phyloP scores from a whole-genome alignment of 73 alveolate species.

The Paraurostyla sp. region DNA sequence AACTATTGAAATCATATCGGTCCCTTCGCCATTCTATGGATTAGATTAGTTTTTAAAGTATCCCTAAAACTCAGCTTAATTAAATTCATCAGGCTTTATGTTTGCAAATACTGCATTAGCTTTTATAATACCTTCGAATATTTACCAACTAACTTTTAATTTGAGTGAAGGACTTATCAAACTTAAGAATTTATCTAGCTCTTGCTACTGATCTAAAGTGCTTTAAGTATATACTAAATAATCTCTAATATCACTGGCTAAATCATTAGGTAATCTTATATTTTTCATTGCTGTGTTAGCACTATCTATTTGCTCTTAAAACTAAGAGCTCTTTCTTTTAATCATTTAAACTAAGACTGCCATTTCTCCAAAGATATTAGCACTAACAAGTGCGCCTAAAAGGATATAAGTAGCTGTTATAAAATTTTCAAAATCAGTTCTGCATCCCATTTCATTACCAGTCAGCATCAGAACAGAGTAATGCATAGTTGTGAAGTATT shows the following conservation, averaged over 20 bases:
- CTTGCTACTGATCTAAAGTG: constrained; percentile 70
- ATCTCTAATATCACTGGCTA: constrained; percentile 50
- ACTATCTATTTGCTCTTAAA: constrained; percentile 38
- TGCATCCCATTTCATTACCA: constrained; percentile 62
- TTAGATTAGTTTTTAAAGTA: no score
- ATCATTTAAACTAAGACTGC: constrained; percentile 21
- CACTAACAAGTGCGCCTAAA: constrained; percentile 31
- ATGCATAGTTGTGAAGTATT: constrained; percentile 21
- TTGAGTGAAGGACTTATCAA: constrained; percentile 70
- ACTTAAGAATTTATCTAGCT: constrained; percentile 63
- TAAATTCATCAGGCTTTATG: neutral
- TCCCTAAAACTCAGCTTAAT: no score
- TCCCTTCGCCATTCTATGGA: constrained; percentile 13
- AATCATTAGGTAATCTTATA: constrained; percentile 61
- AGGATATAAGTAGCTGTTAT: neutral
- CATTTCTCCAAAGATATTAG: constrained; percentile 36
- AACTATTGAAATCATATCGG: constrained; percentile 29
- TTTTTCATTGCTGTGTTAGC: constrained; percentile 80
- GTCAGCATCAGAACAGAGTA: constrained; percentile 31
- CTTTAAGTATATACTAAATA: constrained; percentile 64
- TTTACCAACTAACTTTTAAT: constrained; percentile 28
- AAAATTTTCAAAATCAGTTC: constrained; percentile 24
- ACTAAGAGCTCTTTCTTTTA: constrained; percentile 3
- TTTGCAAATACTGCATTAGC: neutral
- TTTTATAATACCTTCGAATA: constrained; percentile 7